A percentile compares a stretch with the other conserved stretches of the same genome.
phyloP scores from a whole-genome alignment of 306 rosid genomes.

The Begonia masoniana region DNA sequence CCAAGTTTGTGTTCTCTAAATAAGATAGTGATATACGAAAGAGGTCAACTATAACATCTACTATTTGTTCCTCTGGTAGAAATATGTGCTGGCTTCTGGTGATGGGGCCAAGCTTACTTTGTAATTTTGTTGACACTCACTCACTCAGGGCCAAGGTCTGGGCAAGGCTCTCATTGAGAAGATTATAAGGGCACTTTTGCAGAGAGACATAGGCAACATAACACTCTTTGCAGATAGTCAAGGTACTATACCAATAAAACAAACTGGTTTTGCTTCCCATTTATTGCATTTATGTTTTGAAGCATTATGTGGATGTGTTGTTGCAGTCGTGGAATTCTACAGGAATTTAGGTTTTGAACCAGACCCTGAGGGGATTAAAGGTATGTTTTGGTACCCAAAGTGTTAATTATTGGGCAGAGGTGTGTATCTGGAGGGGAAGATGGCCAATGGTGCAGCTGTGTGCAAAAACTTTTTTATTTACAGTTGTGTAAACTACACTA shows the following conservation, averaged over 20 bases:
- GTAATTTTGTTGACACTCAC: too few species aligned
- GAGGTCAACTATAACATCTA: too few species aligned
- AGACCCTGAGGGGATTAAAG: conserved; percentile 96
- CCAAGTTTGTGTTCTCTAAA: too few species aligned
- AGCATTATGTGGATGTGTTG: conserved; percentile 7
- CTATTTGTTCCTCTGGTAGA: too few species aligned
- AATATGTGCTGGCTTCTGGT: too few species aligned
- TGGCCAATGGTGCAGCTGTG: too few species aligned
- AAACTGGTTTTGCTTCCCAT: background rate
- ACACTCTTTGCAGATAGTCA: conserved; percentile 86
- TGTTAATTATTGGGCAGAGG: conserved; percentile 12
- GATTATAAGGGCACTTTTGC: conserved; percentile 73
- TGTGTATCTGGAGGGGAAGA: too few species aligned
- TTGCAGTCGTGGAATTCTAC: conserved; percentile 86
- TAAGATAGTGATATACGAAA: too few species aligned
- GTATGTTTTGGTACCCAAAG: conserved; percentile 94
- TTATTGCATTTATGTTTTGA: background rate
- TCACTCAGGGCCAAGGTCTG: conserved; percentile 93
- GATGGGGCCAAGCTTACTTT: too few species aligned
- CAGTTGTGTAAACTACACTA: too few species aligned
- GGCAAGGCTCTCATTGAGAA: conserved; percentile 90
- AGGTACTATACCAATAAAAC: conserved; percentile 32
- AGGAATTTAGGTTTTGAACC: conserved; percentile 86
- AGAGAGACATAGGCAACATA: conserved; percentile 86
- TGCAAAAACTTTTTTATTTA: too few species aligned